Conservation (phyloP, 2,329 filamentous ascomycete species). For the Talaromyces rugulosus region DNA sequence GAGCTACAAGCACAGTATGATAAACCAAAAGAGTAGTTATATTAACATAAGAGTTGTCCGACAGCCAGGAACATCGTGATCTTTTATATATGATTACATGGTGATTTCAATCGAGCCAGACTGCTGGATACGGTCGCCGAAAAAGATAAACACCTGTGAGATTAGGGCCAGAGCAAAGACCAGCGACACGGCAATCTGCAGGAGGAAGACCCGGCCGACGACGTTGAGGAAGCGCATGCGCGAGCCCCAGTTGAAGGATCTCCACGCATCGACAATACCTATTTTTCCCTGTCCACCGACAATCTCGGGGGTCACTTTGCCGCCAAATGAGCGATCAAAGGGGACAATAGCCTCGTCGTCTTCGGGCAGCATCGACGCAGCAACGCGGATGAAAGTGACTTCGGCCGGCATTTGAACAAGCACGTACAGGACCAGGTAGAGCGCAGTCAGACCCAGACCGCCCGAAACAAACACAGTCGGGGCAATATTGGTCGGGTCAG, state of each 20-base stretch:
- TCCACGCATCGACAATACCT: constrained; percentile 72
- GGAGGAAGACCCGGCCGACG: constrained; percentile 65
- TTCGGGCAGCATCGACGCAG: constrained; percentile 79
- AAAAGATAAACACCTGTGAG: constrained; percentile 50
- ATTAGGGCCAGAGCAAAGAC: constrained; percentile 49
- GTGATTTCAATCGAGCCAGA: constrained; percentile 11
- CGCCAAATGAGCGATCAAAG: constrained; percentile 82
- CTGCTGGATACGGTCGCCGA: constrained; percentile 26
- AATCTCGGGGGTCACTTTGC: constrained; percentile 69
- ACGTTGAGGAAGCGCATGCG: constrained; percentile 71
- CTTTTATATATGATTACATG: constrained; percentile 1
- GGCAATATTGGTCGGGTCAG: constrained; percentile 31
- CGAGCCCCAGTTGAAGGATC: constrained; percentile 67
- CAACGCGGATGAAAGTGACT: constrained; percentile 74
- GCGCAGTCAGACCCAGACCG: constrained; percentile 34
- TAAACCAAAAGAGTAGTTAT: background rate
- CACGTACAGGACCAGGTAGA: constrained; percentile 47
- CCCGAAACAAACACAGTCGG: constrained; percentile 32
- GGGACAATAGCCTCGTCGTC: constrained; percentile 80
- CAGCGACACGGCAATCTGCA: constrained; percentile 48
- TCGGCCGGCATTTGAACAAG: constrained; percentile 70
- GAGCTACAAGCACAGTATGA: background rate
- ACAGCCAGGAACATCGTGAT: background rate
- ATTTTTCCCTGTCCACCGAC: constrained; percentile 69
- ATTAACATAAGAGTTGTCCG: background rate